These are phyloP conservation scores for Tolypocladium paradoxum DNA, from an alignment of 2,329 filamentous ascomycete genomes.

Conservation along the genomic window DNA sequence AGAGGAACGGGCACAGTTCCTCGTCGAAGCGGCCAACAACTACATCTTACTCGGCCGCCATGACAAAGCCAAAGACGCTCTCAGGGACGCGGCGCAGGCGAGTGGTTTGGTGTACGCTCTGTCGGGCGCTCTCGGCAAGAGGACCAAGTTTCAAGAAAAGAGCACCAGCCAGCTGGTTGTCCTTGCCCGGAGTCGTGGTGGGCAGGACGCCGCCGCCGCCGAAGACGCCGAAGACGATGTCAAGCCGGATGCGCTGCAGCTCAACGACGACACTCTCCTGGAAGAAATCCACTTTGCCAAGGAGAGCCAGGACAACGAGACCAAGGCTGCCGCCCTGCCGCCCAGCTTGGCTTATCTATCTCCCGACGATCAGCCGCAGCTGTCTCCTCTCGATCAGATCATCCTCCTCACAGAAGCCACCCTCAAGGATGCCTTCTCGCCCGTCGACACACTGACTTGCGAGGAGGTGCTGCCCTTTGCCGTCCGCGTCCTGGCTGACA, in stretches of 20 bases:
- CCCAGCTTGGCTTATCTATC: slow-evolving; percentile 51
- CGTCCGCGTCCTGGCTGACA: slow-evolving; percentile 74
- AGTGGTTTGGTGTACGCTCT: slow-evolving; percentile 72
- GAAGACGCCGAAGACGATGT: slow-evolving; percentile 12
- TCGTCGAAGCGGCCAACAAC: slow-evolving; percentile 74
- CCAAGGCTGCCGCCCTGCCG: slow-evolving; percentile 38
- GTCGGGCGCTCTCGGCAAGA: slow-evolving; percentile 77
- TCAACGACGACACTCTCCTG: slow-evolving; percentile 89
- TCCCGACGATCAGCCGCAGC: slow-evolving; percentile 70
- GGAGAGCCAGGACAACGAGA: slow-evolving; percentile 28
- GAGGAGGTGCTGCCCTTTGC: slow-evolving; percentile 92
- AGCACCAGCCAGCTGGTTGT: slow-evolving; percentile 84
- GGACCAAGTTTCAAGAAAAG: slow-evolving; percentile 69
- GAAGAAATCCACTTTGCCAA: slow-evolving; percentile 75
- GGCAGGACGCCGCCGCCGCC: slow-evolving; percentile 12
- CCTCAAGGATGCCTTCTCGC: slow-evolving; percentile 78
- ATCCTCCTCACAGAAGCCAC: slow-evolving; percentile 82
- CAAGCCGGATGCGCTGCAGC: slow-evolving; percentile 57
- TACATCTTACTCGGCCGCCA: slow-evolving; percentile 79
- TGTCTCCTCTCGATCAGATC: slow-evolving; percentile 77
- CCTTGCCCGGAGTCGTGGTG: slow-evolving; percentile 61
- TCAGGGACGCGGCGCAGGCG: slow-evolving; percentile 55
- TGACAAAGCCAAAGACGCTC: slow-evolving; percentile 57
- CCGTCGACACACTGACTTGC: slow-evolving; percentile 74
- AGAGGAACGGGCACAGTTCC: slow-evolving; percentile 54